These are phyloP conservation scores for Botryosphaeria agaves DNA, from an alignment of 2,329 filamentous ascomycete species.

Conservation along the genomic window DNA sequence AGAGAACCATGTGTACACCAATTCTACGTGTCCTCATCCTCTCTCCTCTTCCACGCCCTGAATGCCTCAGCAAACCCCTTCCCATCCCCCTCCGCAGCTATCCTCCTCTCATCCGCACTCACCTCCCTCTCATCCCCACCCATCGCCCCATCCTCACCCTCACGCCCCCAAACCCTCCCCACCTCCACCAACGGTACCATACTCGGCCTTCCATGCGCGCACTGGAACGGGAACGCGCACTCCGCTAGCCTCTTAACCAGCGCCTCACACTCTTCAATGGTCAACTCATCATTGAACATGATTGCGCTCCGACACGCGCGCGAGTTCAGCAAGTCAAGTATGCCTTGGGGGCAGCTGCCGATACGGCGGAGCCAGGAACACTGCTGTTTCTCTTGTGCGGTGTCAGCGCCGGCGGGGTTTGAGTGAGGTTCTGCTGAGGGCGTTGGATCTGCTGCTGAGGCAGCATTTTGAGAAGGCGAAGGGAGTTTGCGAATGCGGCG, in stretches of 20 bases:
- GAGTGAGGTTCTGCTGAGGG: slow-evolving; percentile 1
- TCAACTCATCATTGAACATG: slow-evolving; percentile 68
- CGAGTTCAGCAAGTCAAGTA: slow-evolving; percentile 62
- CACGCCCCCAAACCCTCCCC: not conserved
- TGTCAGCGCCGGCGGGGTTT: too few species aligned
- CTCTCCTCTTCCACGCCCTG: slow-evolving; percentile 6
- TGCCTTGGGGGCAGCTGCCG: slow-evolving; percentile 52
- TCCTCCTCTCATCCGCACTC: not conserved
- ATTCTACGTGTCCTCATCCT: not conserved
- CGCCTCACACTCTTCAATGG: slow-evolving; percentile 35
- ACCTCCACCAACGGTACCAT: slow-evolving; percentile 28
- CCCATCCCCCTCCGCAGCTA: not conserved
- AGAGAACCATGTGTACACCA: too few species aligned
- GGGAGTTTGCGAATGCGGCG: too few species aligned
- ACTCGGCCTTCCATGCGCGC: slow-evolving; percentile 52
- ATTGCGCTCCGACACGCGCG: slow-evolving; percentile 63
- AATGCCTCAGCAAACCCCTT: slow-evolving; percentile 2
- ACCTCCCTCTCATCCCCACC: not conserved
- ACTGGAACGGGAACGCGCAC: slow-evolving; percentile 65
- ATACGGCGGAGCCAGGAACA: slow-evolving; percentile 43
- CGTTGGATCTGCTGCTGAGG: not conserved
- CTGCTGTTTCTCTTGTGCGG: slow-evolving; percentile 1
- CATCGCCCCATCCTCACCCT: not conserved
- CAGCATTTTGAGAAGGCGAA: not conserved
- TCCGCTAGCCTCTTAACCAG: slow-evolving; percentile 39